Evolutionary conservation across 73 alveolate genomes (phyloP).

Genomic region (Paramecium tetraurelia): DNA sequence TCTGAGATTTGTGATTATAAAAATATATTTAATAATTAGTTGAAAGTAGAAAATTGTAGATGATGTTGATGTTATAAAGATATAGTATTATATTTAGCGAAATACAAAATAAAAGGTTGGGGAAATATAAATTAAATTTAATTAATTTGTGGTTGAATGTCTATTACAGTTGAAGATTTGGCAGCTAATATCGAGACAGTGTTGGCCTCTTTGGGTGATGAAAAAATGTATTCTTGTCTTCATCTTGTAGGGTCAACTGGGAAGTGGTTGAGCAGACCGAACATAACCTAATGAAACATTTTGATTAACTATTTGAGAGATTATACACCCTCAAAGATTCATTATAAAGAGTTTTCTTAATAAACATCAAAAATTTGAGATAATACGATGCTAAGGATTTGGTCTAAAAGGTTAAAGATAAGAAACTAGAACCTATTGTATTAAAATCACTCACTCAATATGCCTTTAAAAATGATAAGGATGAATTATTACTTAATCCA

Average conservation of each 20-base stretch:
- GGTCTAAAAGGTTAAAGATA: constrained; percentile 28
- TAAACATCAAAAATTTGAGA: constrained; percentile 36
- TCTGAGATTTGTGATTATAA: neutral
- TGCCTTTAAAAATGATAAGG: constrained; percentile 39
- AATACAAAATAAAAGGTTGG: neutral
- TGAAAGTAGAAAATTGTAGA: neutral
- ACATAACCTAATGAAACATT: constrained; percentile 4
- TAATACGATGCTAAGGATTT: constrained; percentile 51
- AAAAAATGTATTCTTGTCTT: constrained; percentile 3
- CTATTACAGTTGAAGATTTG: constrained; percentile 35
- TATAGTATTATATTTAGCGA: neutral
- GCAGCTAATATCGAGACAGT: constrained; percentile 42
- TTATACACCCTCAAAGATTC: constrained; percentile 35
- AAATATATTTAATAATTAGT: neutral
- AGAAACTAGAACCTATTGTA: constrained; percentile 35
- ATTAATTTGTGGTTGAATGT: constrained; percentile 50
- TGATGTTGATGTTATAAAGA: neutral
- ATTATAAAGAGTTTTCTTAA: constrained; percentile 26
- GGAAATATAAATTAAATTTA: neutral
- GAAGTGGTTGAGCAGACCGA: constrained; percentile 36
- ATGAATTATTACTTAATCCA: constrained; percentile 16
- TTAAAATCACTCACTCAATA: constrained; percentile 13
- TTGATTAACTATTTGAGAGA: constrained; percentile 42
- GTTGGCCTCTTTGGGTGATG: constrained; percentile 36
- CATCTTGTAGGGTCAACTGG: constrained; percentile 40